Evolutionary conservation across 805 yeast genomes (phyloP).

Genomic region (Nakazawaea peltata): DNA sequence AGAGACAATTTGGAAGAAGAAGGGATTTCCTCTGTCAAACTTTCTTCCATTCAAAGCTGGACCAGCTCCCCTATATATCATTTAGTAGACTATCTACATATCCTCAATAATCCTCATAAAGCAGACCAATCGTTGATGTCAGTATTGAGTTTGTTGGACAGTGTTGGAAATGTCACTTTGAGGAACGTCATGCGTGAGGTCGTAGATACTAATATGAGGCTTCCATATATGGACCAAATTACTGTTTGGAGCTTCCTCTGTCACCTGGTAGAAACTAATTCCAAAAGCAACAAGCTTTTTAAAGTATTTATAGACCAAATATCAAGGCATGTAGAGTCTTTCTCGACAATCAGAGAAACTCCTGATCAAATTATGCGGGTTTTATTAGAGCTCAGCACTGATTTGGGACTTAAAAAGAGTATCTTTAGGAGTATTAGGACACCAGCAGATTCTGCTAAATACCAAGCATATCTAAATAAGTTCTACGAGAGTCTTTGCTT

Average conservation of each 20-base stretch:
- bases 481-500: constrained; percentile 27
- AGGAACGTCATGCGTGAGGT: constrained; percentile 10
- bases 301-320: constrained; percentile 15
- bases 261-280: constrained; percentile 4
- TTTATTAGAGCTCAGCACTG: constrained; percentile 23
- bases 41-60: constrained; percentile 47
- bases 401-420: constrained; percentile 26
- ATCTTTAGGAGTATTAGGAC: constrained; percentile 21
- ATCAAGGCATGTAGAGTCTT: constrained; percentile 9
- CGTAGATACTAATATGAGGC: constrained; percentile 12
- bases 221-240: constrained; percentile 10
- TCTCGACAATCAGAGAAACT: constrained; percentile 19
- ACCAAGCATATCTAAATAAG: constrained; percentile 24
- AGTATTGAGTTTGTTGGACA: constrained; percentile 16
- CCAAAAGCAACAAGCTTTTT: constrained; percentile 15
- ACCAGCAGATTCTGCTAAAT: constrained; percentile 15
- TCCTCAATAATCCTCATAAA: constrained; percentile 24
- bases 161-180: constrained; percentile 9
- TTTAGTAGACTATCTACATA: constrained; percentile 40
- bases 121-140: constrained; percentile 21
- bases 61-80: constrained; percentile 31
- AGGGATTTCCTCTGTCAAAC: constrained; percentile 34
- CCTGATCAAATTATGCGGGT: constrained; percentile 29
- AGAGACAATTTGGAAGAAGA: constrained; percentile 28
- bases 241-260: constrained; percentile 10